These are phyloP conservation scores for Tylopilus intermedius DNA, from an alignment of 768 basidiomycete species.

Conservation along the genomic window DNA sequence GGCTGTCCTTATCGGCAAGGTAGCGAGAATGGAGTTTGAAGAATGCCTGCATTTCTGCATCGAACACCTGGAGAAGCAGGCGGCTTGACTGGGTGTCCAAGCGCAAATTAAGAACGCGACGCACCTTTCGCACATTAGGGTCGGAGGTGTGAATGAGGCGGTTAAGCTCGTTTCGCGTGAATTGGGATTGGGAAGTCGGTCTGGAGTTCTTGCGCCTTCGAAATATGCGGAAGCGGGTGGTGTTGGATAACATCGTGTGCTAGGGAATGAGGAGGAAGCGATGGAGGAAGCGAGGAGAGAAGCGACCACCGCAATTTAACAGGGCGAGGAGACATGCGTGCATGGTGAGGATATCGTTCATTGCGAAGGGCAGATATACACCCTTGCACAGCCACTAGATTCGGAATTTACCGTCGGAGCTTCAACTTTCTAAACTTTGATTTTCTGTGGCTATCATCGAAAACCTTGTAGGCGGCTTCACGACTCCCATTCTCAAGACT, in stretches of 20 bases:
- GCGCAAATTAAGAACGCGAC: conserved; percentile 24
- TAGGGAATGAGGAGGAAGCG: conserved; percentile 19
- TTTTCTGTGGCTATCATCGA: conserved; percentile 48
- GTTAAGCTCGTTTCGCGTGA: conserved; percentile 66
- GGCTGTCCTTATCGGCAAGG: conserved; percentile 82
- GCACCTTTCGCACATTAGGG: conserved; percentile 53
- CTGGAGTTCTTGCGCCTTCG: conserved; percentile 44
- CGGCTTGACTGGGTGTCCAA: conserved; percentile 24
- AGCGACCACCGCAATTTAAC: conserved; percentile 21
- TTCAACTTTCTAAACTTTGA: conserved; percentile 33
- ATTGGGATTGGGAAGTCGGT: conserved; percentile 35
- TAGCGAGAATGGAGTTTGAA: conserved; percentile 95
- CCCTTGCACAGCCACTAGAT: conserved; percentile 18
- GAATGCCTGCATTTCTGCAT: conserved; percentile 94
- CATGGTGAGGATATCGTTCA: conserved; percentile 12
- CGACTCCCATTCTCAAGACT: conserved; percentile 59
- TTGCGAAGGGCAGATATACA: too few relatives aligned
- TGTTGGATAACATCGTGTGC: conserved; percentile 29
- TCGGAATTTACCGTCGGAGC: conserved; percentile 28
- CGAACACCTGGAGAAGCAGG: conserved; percentile 48
- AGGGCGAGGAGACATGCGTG: conserved; percentile 16
- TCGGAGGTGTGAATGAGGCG: conserved; percentile 60
- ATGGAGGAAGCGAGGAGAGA: conserved; percentile 19
- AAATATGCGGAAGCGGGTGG: conserved; percentile 30
- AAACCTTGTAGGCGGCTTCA: conserved; percentile 35